Conservation (phyloP, 345 rosid genomes). For the Eucalyptus cloeziana region DNA sequence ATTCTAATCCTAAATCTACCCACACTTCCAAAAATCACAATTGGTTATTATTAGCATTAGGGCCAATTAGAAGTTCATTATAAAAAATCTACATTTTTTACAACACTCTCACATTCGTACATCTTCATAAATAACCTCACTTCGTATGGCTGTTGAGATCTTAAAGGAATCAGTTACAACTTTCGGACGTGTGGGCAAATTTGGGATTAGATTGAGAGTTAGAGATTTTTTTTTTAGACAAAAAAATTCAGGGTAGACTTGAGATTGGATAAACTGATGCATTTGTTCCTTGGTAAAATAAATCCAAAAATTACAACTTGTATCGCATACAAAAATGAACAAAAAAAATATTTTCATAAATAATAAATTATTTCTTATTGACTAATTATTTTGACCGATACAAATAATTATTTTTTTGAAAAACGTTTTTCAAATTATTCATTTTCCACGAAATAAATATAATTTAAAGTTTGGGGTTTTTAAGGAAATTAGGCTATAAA, state of each 20-base stretch:
- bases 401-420: no score
- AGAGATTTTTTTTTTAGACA: neutral
- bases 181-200: neutral
- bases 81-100: no score
- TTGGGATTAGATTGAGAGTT: no score
- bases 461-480: no score
- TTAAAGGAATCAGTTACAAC: neutral
- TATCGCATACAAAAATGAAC: neutral
- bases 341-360: no score
- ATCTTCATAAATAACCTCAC: no score
- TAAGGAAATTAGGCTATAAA: neutral
- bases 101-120: neutral
- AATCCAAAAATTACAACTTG: no score
- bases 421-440: neutral
- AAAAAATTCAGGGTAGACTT: neutral
- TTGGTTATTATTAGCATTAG: rapidly evolving
- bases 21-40: no score
- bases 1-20: neutral
- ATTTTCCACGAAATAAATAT: no score
- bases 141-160: neutral
- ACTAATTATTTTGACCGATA: no score
- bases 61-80: neutral
- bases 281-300: no score
- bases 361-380: no score
- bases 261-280: neutral